Conservation (phyloP, 768 basidiomycete genomes). For the Termitomyces heimii region DNA sequence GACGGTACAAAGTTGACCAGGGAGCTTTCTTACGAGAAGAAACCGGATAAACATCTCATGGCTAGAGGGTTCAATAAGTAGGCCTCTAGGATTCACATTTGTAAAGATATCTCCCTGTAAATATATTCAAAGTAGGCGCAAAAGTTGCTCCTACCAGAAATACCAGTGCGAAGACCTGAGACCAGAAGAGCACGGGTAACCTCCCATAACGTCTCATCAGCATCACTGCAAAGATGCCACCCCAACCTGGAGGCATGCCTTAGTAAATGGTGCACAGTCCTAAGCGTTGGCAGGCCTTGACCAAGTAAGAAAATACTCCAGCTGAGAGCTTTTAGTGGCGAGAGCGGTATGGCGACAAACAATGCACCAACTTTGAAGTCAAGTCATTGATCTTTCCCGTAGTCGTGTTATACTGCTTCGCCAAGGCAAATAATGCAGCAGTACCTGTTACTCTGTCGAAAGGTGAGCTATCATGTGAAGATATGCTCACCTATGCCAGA, state of each 20-base stretch:
- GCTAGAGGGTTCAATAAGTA: slow-evolving; percentile 21
- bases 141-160: slow-evolving; percentile 54
- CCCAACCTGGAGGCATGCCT: slow-evolving; percentile 37
- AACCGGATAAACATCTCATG: slow-evolving; percentile 52
- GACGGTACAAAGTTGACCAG: neutral
- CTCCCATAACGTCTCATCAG: slow-evolving; percentile 58
- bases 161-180: slow-evolving; percentile 52
- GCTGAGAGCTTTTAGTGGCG: slow-evolving; percentile 20
- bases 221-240: slow-evolving; percentile 55
- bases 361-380: slow-evolving; percentile 42
- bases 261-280: neutral
- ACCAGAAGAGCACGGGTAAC: slow-evolving; percentile 68
- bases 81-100: neutral
- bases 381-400: slow-evolving; percentile 54
- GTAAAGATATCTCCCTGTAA: slow-evolving; percentile 31
- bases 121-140: slow-evolving; percentile 44
- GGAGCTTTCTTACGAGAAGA: slow-evolving; percentile 40
- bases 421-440: slow-evolving; percentile 55
- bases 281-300: slow-evolving; percentile 9
- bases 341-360: neutral
- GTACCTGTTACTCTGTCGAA: slow-evolving; percentile 34
- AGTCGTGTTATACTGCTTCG: slow-evolving; percentile 48
- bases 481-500: slow-evolving; percentile 47
- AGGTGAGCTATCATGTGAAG: neutral
- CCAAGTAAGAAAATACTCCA: slow-evolving; percentile 67